Evolutionary conservation across 129 eudicot species (phyloP), one percentile per base, ranked within the genome.

Genomic region (Cynara cardunculus): DNA sequence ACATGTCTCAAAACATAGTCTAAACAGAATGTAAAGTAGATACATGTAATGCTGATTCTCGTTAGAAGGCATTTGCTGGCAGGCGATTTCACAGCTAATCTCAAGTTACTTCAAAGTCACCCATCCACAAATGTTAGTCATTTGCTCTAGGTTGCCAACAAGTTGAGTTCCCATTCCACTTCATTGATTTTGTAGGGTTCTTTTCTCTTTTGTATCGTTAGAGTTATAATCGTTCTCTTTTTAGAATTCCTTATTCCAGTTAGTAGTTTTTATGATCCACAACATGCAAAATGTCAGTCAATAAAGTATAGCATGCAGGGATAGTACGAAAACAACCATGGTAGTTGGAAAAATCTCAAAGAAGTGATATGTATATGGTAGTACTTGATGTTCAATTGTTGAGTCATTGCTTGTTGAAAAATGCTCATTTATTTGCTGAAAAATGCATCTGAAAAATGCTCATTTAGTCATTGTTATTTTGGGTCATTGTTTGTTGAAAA

Each of bases 81-180:
- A 0, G 93, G 93, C 0, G 90, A 89, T 78, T 89, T 87, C 72
- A 79, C 86, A 49, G 89, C 84, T 46, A 89, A 89, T 78, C 77
- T 89, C 14, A 79, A 87, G 76, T 86, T 89, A 41, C 84, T 89
- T 49, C 93, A 89, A 75, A 83, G 87, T 53, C 87, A 85, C 65
- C 93, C 93, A 9, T 7, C 79, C 1, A 78, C 86, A 41, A 83
- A 83, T 83, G 53, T 83, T 83, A 71, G 82, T 64, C 86, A 77
- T 41, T 44, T 83, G 81, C 83, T 83, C 18, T 83, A 83, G 72
- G 69, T 83, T 78, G 78, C 83, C 83, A 78, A 83, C 79, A 83
- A 78, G 82, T 74, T 83, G 61, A 41, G 79, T 72, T 62, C 86
- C 12, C 82, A 78, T 71, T 62, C 73, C 61, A 62, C 73, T n/a